Percentiles rank a stretch among this genome's conserved stretches.
Conservation (phyloP, 2,329 filamentous ascomycete species). For the Didymella sp. region DNA sequence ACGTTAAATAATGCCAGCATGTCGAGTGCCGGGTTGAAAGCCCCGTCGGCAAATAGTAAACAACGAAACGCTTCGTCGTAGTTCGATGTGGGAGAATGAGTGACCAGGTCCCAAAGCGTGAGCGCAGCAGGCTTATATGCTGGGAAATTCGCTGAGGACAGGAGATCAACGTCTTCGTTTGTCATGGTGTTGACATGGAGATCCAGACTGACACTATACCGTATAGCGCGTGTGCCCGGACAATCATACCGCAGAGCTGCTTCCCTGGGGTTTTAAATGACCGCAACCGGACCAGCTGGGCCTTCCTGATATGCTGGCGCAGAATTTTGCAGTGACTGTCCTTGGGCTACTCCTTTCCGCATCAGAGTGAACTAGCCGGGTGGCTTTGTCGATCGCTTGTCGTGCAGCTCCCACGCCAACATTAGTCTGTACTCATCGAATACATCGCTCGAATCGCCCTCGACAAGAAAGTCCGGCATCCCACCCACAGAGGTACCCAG, state of each 20-base stretch:
- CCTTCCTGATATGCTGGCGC: no score
- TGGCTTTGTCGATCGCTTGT: not conserved
- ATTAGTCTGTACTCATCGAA: not conserved
- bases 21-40: not conserved
- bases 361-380: not conserved
- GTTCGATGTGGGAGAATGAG: not conserved
- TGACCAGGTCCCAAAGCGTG: not conserved
- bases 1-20: constrained; percentile 5
- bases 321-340: not conserved
- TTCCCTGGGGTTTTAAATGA: not conserved
- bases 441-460: not conserved
- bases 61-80: constrained; percentile 12
- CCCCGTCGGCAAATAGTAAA: constrained; percentile 11
- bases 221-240: constrained; percentile 10
- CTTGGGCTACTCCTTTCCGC: not conserved
- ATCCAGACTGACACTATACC: constrained; percentile 18
- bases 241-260: constrained; percentile 22
- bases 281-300: not conserved
- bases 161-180: constrained; percentile 2
- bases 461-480: not conserved
- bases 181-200: constrained; percentile 20
- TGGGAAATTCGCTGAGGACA: not conserved
- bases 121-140: not conserved
- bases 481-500: not conserved
- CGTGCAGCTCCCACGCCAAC: not conserved